Percentiles rank a stretch among this genome's conserved stretches.
phyloP scores from a whole-genome alignment of 805 yeast species.

The Ogataea naganishii region DNA sequence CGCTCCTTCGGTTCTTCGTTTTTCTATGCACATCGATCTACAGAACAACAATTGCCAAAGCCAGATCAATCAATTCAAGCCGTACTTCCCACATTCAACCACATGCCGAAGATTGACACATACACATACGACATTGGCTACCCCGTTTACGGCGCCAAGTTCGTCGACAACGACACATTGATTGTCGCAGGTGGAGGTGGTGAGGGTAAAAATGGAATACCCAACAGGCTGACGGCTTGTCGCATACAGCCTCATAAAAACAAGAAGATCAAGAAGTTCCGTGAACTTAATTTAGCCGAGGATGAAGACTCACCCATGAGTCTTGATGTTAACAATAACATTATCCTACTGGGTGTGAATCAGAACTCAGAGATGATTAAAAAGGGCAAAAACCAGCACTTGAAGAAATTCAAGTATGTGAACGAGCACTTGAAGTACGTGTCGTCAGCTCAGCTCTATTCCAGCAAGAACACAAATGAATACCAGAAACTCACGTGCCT shows the following conservation, averaged over 20 bases:
- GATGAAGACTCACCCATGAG: slow-evolving; percentile 88
- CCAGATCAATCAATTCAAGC: no score
- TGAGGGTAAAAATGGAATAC: slow-evolving; percentile 82
- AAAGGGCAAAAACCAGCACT: slow-evolving; percentile 56
- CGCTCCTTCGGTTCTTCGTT: no score
- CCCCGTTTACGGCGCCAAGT: slow-evolving; percentile 77
- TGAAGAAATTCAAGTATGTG: slow-evolving; percentile 54
- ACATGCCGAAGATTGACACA: slow-evolving; percentile 17
- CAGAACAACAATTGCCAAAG: no score
- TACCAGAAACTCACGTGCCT: slow-evolving; percentile 58
- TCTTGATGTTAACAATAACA: slow-evolving; percentile 45
- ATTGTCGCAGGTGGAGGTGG: slow-evolving; percentile 94
- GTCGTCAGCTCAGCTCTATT: slow-evolving; percentile 49
- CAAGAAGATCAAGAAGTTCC: slow-evolving; percentile 44
- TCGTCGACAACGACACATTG: slow-evolving; percentile 49
- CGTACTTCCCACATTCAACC: neutral
- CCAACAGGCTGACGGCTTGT: slow-evolving; percentile 70
- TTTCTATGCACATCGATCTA: no score
- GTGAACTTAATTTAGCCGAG: slow-evolving; percentile 44
- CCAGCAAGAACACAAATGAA: slow-evolving; percentile 40
- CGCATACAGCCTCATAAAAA: slow-evolving; percentile 44
- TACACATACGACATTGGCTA: slow-evolving; percentile 37
- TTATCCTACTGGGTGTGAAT: slow-evolving; percentile 69
- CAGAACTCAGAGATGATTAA: slow-evolving; percentile 52
- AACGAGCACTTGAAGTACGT: slow-evolving; percentile 55